Base-by-base conservation (phyloP, 331 rosid genomes). In the Quercus lobata region DNA sequence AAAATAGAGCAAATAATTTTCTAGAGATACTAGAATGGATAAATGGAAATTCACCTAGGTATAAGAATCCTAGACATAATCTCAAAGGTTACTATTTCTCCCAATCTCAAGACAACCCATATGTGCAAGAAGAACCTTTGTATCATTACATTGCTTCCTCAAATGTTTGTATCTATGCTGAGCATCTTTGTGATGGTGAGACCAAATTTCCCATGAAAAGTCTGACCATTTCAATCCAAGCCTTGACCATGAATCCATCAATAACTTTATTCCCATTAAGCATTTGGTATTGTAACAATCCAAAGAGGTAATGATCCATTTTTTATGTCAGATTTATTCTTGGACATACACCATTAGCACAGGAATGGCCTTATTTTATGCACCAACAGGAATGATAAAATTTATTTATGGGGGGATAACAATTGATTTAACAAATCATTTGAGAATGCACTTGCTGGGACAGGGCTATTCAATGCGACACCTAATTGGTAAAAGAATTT, bases 321-420 rank as follows among this genome's bases (percentile, higher is more conserved):
- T 6, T 35, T 35, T 35, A 6, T 35, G 41, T 35, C 9, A 1
- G 41, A 35, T 6, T 35, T 35, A 7, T 35, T 35, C 41, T 35
- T 35, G 41, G 41, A 35, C 41, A 62, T 62, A 29, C 29, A 35
- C 15, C 37, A 63, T 15, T 5, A 29, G 22, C 7, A 3, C 6
- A 25, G 1, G 30, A 63, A 57, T 71, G 66, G 57, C 90, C 87
- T 58, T 83, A 76, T 72, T 52, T 85, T 76, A 83, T 86, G 90
- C 71, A 22, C 24, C 56, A 81, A 18, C 92, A 86, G 79, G 69
- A 89, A 89, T 89, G 82, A 86, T 75, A 86, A 86, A 85, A 83
- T 76, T 35, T 6, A 35, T 35, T 35, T 35, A 35, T 35, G 41
- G 41, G 41, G 41, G 2, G 41, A 1, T 6, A 35, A 35, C 9